Evolutionary conservation across 257 asterid genomes (phyloP), one percentile per base, ranked within the genome.

Genomic region (Solanum virginianum): DNA sequence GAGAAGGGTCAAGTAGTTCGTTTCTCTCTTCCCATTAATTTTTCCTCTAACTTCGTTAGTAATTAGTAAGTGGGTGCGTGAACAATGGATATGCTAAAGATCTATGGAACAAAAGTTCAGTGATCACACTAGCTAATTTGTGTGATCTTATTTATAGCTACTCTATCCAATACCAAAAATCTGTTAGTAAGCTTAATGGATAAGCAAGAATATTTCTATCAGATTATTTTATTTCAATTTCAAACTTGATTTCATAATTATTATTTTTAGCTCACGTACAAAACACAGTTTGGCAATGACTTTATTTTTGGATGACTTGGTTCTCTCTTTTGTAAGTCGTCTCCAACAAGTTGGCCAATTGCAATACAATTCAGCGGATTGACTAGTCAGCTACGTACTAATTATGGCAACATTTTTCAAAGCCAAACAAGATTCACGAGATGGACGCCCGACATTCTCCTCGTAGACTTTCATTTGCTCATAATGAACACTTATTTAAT

Each of bases 1-100:
- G 83, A 75, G 79, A 83, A 93, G 97, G 36, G 71, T 1, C 2
- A 92, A 24, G 2, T 91, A 49, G 84, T 69, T 4, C 10, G 15
- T 62, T 57, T 47, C 59, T 47, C 60, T 74, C 59, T 74, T 22
- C 81, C 81, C 81, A 74, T 47, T 66, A 66, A 2, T 29, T 14
- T 72, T 75, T 13, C 22, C 43, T 75, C 9, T 1, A 47, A 74
- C 4, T 43, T 41, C 5, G 4, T 9, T 69, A 20, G 18, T n/a
- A 72, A 72, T n/a, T 39, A 45, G n/a, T 45, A 72, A 74, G 24
- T 4, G 22, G 24, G 62, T 56, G 62, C 11, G 54, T 56, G 62
- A 1, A 56, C 63, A 56, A 56, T 56, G 63, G 20, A 56, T 56
- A 55, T 55, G 17, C 62, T 55, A 55, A n/a, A 55, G 8, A 18